phyloP scores from a whole-genome alignment of 805 yeast genomes.

The Saccharomycopsis microspora region DNA sequence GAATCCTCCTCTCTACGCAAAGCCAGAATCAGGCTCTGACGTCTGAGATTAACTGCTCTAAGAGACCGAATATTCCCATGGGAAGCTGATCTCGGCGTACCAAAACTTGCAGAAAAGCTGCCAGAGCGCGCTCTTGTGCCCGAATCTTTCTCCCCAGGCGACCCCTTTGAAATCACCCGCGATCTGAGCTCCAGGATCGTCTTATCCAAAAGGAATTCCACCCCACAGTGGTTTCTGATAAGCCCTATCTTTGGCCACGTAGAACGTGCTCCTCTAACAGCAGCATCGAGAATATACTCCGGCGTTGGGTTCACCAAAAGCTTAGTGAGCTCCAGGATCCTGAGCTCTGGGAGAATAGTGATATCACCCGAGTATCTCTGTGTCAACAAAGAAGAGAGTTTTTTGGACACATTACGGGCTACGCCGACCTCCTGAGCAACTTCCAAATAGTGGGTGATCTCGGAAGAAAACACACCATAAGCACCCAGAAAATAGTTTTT shows the following conservation, averaged over 20 bases:
- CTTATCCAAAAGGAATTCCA: conserved; percentile 77
- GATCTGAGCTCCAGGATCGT: conserved; percentile 34
- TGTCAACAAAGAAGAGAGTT: conserved; percentile 61
- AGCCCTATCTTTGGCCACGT: conserved; percentile 89
- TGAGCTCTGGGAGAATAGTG: conserved; percentile 76
- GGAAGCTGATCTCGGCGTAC: conserved; percentile 3
- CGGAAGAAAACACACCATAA: conserved; percentile 53
- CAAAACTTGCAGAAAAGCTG: neutral
- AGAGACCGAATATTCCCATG: conserved; percentile 5
- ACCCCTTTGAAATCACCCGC: conserved; percentile 7
- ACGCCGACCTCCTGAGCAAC: conserved; percentile 68
- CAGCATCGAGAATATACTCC: conserved; percentile 56
- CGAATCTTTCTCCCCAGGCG: neutral
- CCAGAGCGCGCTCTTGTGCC: neutral
- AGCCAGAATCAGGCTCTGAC: conserved; percentile 2
- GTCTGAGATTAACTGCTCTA: neutral
- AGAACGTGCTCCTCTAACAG: conserved; percentile 77
- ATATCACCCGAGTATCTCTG: conserved; percentile 92
- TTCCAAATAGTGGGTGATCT: conserved; percentile 67
- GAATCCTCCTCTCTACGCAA: neutral
- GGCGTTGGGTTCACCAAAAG: conserved; percentile 75
- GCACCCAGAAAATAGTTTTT: conserved; percentile 40
- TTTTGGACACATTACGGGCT: conserved; percentile 59
- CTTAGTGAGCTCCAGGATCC: conserved; percentile 44
- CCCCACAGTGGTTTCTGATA: conserved; percentile 79